These are phyloP conservation scores for Colletotrichum limetticola DNA, from an alignment of 2,329 filamentous ascomycete species.

Conservation along the genomic window DNA sequence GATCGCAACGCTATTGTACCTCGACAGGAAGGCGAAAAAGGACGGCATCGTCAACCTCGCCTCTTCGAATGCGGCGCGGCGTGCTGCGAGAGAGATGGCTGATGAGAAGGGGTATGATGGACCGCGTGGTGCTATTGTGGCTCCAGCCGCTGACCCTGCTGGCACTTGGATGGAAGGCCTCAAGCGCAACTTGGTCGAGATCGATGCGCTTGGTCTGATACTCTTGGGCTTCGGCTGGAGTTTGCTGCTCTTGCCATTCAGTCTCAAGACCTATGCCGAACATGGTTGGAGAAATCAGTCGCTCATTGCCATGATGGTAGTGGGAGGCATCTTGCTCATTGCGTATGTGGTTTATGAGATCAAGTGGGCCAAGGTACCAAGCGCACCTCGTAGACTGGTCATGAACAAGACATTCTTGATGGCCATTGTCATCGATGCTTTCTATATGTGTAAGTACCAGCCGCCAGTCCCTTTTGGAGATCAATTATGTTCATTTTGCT, in stretches of 20 bases:
- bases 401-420: constrained; percentile 34
- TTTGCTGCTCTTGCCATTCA: constrained; percentile 64
- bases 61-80: constrained; percentile 40
- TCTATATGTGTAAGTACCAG: constrained; percentile 24
- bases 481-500: background rate
- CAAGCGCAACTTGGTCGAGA: constrained; percentile 45
- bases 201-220: constrained; percentile 50
- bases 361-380: constrained; percentile 39
- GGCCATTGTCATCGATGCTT: constrained; percentile 28
- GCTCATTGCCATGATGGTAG: constrained; percentile 54
- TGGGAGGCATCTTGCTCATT: constrained; percentile 56
- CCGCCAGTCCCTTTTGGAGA: no score
- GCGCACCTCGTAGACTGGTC: constrained; percentile 27
- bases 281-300: constrained; percentile 56
- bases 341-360: constrained; percentile 60
- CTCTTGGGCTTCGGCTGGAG: constrained; percentile 60
- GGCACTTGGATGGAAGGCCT: constrained; percentile 13
- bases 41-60: constrained; percentile 45
- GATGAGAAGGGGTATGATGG: constrained; percentile 33
- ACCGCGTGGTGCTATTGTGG: constrained; percentile 37
- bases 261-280: constrained; percentile 47
- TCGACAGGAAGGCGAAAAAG: constrained; percentile 60
- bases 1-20: constrained; percentile 58
- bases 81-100: constrained; percentile 31
- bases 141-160: background rate